Conservation (phyloP, 2,329 filamentous ascomycete genomes). For the Botrytis pseudocinerea region DNA sequence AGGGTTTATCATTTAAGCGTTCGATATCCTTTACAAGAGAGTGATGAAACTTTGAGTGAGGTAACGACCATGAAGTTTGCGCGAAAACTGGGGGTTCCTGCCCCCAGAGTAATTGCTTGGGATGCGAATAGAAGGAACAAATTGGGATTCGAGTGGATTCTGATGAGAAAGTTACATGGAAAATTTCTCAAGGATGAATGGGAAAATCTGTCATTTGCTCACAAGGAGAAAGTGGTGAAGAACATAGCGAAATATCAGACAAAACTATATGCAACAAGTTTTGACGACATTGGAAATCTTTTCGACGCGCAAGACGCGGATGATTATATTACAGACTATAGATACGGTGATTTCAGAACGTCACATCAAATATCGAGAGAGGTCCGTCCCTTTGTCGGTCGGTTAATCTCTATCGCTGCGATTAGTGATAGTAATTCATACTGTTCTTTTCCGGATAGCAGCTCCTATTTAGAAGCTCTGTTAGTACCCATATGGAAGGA, state of each 20-base stretch:
- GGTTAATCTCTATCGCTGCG: not conserved
- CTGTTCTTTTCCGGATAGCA: not conserved
- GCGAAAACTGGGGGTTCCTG: not conserved
- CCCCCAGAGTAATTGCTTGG: not conserved
- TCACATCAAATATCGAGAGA: not conserved
- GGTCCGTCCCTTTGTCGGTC: not conserved
- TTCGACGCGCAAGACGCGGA: not conserved
- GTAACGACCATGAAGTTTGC: not conserved
- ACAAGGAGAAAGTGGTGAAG: not conserved
- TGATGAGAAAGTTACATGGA: not conserved
- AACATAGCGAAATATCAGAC: not conserved
- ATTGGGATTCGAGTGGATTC: not conserved
- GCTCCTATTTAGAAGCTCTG: not conserved
- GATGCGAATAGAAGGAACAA: not conserved
- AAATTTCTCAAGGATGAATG: not conserved
- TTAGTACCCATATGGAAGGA: not conserved
- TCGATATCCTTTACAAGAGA: slow-evolving; percentile 2
- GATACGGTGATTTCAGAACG: slow-evolving; percentile 1
- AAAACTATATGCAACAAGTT: not conserved
- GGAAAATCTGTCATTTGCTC: not conserved
- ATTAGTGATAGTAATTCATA: not conserved
- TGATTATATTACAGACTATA: not conserved
- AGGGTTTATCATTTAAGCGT: not conserved
- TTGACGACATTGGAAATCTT: not conserved
- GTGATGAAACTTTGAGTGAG: not conserved